Evolutionary conservation across 73 alveolate genomes (phyloP).

Genomic region (Paramecium primaurelia): DNA sequence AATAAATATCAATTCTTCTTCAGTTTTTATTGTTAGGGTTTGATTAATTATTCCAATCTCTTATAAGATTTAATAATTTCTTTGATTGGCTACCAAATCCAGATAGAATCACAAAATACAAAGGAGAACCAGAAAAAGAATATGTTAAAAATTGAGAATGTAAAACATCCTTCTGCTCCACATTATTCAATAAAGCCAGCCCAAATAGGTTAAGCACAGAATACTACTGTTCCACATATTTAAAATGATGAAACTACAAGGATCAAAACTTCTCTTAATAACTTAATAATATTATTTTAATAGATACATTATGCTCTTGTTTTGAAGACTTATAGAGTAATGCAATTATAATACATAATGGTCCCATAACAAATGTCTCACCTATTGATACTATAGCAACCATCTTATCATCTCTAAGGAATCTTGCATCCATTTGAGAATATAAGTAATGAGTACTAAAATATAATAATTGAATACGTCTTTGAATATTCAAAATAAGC

Average conservation of each 20-base stretch:
- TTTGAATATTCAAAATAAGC: not conserved
- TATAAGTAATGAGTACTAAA: not conserved
- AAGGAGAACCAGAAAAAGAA: not conserved
- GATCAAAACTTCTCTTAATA: not conserved
- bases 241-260: not conserved
- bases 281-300: not conserved
- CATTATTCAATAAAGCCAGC: conserved; percentile 16
- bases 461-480: not conserved
- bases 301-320: not conserved
- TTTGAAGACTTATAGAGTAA: not conserved
- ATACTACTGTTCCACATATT: not conserved
- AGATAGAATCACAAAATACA: not conserved
- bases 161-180: conserved; percentile 20
- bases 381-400: not conserved
- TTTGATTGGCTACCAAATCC: not conserved
- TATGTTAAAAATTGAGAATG: not conserved
- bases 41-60: not conserved
- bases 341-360: not conserved
- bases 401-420: not conserved
- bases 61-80: not conserved
- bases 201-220: not conserved
- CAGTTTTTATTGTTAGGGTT: not conserved
- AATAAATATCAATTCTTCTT: not conserved
- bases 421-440: not conserved
- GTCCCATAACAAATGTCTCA: not conserved